Evolutionary conservation across 2,329 filamentous ascomycete genomes (phyloP), one percentile per base, ranked within the genome.

Genomic region (Ceratocystis papillata): DNA sequence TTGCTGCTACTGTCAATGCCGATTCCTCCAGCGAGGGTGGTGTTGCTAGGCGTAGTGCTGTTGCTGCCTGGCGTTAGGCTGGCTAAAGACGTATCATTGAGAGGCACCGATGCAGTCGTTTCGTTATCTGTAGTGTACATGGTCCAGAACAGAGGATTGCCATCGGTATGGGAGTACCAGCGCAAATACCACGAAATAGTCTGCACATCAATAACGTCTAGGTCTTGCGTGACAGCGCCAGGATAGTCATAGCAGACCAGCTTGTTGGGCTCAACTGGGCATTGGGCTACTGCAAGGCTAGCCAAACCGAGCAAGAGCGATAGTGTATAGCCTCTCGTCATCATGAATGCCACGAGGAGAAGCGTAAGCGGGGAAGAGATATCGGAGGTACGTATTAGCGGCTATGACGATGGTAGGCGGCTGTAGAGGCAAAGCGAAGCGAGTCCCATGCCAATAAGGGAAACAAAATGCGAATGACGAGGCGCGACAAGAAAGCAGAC

Each of bases 111-210:
- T 4, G 63, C 65, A 25, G 65, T 64, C 7, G 65, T 67, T 37
- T 64, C 65, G 28, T 67, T 67, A 8, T 65, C 44, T 3, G 28
- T 33, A 22, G 55, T 65, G 63, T 67, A 67, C 66, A 67, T 67
- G 20, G 66, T 67, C 66, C 66, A 67, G 59, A 67, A 67, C n/a
- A 60, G 63, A 12, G 66, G 66, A 12, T 65, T 67, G 25, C 64
- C 59, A 20, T 63, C 57, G 17, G 57, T 57, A 17, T 67, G 66
- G 8, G 63, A 63, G 63, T 67, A 67, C 64, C 63, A 67, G 45
- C 66, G 66, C 60, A 67, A 64, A 60, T 68, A 68, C 67, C 67
- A 68, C 3, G 67, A 48, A 37, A 68, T 68, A 17, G 67, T 68
- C 50, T 62, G 64, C 41, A 68, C 37, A 45, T 68, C 67, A n/a